These are phyloP conservation scores for Oryza australiensis DNA, from an alignment of 176 grass and related monocot species.

Conservation along the genomic window DNA sequence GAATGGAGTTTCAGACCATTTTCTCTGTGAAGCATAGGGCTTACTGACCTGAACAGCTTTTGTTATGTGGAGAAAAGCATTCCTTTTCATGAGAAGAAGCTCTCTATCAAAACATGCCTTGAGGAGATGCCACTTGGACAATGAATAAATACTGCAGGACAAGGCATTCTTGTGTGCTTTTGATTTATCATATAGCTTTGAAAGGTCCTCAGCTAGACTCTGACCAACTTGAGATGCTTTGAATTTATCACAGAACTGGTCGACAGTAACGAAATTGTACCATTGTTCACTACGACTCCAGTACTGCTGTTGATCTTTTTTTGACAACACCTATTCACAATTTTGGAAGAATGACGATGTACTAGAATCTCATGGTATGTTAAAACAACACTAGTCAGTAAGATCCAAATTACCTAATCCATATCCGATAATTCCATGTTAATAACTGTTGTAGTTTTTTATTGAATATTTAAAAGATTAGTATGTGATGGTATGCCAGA, in stretches of 20 bases:
- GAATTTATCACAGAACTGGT: slow-evolving; percentile 61
- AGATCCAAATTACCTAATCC: not conserved
- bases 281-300: slow-evolving; percentile 46
- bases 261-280: slow-evolving; percentile 60
- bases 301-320: slow-evolving; percentile 83
- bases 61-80: slow-evolving; percentile 63
- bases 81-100: slow-evolving; percentile 76
- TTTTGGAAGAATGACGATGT: not conserved
- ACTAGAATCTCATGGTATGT: not conserved
- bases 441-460: not conserved
- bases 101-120: slow-evolving; percentile 73
- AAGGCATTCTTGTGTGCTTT: slow-evolving; percentile 49
- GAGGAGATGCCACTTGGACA: slow-evolving; percentile 68
- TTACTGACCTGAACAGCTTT: slow-evolving; percentile 47
- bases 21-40: not conserved
- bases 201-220: slow-evolving; percentile 44
- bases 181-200: slow-evolving; percentile 49
- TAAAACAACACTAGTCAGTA: not conserved
- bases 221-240: slow-evolving; percentile 55
- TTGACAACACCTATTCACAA: slow-evolving; percentile 59
- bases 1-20: not conserved
- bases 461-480: not conserved
- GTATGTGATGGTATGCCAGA: too few species aligned
- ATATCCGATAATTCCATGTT: not conserved
- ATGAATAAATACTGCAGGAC: slow-evolving; percentile 59